Evolutionary conservation across 257 asterid species (phyloP).

Genomic region (Solanum chiquidenum): DNA sequence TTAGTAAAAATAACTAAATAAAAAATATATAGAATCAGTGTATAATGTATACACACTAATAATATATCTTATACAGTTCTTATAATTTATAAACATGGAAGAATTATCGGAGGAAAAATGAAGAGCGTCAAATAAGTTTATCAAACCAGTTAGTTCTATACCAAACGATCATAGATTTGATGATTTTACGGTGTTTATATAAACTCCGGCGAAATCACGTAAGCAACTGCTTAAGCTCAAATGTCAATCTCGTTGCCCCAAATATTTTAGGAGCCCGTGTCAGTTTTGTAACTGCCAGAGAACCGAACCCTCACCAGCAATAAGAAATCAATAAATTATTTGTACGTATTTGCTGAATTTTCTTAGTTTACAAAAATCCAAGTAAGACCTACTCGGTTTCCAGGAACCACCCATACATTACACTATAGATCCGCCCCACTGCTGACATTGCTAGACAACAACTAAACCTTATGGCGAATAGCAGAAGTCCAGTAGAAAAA

Average conservation of each 20-base stretch:
- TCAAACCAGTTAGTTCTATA: neutral
- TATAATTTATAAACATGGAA: no score
- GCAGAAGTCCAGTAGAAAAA: neutral
- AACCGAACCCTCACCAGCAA: neutral
- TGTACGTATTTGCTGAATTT: neutral
- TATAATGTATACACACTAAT: neutral
- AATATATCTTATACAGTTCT: neutral
- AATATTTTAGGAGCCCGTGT: neutral
- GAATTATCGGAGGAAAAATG: neutral
- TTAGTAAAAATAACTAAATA: no score
- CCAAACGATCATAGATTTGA: neutral
- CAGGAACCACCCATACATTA: neutral
- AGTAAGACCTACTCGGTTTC: neutral
- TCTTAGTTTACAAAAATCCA: neutral
- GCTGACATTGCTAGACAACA: neutral
- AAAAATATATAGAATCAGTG: neutral
- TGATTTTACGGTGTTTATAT: neutral
- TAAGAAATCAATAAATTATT: neutral
- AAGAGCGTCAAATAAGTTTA: neutral
- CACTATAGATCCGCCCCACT: neutral
- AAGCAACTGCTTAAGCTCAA: neutral
- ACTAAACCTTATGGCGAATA: neutral
- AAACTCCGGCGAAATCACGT: neutral
- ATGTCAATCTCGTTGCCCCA: neutral
- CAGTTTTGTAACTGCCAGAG: neutral